These are phyloP conservation scores for Bocquillonia castaneifolia DNA, from an alignment of 441 rosid genomes.

Conservation along the genomic window DNA sequence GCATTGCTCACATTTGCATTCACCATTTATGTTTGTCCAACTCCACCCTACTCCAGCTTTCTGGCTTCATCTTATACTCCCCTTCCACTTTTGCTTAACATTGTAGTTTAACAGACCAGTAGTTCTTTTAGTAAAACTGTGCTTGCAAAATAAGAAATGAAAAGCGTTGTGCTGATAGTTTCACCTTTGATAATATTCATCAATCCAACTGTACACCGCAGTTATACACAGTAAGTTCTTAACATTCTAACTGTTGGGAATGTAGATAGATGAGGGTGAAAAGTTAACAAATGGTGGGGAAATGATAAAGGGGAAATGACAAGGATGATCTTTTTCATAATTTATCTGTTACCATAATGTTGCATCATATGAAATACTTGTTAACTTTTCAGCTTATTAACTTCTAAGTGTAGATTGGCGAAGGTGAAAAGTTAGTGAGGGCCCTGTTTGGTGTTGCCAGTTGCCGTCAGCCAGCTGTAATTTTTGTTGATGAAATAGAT, in stretches of 20 bases:
- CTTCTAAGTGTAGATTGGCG: constrained; percentile 63
- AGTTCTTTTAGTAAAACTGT: background rate
- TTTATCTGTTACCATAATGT: background rate
- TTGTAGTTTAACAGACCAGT: background rate
- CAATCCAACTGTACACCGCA: background rate
- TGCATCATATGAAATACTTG: background rate
- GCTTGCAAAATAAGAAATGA: background rate
- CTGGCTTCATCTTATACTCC: background rate
- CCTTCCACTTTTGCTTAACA: background rate
- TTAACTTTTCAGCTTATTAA: background rate
- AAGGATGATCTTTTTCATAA: background rate
- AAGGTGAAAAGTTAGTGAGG: constrained; percentile 96
- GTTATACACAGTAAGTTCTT: background rate
- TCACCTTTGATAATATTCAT: constrained; percentile 1
- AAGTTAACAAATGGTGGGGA: background rate
- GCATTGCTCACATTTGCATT: background rate
- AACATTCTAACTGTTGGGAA: background rate
- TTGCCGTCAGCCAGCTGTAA: constrained; percentile 97
- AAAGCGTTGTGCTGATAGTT: background rate
- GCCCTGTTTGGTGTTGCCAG: constrained; percentile 96
- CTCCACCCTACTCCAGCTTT: constrained; percentile 3
- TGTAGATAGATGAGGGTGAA: background rate
- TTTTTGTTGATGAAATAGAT: constrained; percentile 94
- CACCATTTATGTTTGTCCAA: constrained; percentile 1
- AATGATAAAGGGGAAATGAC: background rate